Evolutionary conservation across 2,329 filamentous ascomycete species (phyloP).

Genomic region (Coniochaeta ligniaria): DNA sequence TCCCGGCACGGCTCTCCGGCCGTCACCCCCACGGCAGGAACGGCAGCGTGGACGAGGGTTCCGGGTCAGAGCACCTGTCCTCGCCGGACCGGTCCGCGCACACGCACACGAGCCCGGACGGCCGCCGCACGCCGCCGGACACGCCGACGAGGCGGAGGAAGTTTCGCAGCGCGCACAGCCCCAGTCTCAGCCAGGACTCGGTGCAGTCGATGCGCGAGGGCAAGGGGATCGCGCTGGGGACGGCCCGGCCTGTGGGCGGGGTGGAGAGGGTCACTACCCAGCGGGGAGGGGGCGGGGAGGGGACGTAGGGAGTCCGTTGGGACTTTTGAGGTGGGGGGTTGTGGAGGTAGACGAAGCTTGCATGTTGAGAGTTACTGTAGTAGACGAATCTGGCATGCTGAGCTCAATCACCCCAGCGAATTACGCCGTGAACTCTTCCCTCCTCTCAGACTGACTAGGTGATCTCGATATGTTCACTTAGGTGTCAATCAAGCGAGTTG

Average conservation of each 20-base stretch:
- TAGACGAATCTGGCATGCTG: too few species aligned
- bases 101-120: background rate
- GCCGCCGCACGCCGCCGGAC: background rate
- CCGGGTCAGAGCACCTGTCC: background rate
- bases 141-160: constrained; percentile 3
- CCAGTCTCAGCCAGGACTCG: constrained; percentile 31
- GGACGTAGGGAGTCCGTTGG: background rate
- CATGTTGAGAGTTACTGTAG: too few species aligned
- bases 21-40: background rate
- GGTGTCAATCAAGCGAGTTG: too few species aligned
- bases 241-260: constrained; percentile 25
- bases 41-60: background rate
- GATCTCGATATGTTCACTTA: too few species aligned
- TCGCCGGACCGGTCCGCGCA: background rate
- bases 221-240: constrained; percentile 32
- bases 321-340: too few species aligned
- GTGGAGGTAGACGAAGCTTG: too few species aligned
- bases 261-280: constrained; percentile 19
- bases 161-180: constrained; percentile 11
- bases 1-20: background rate
- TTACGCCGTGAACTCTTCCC: too few species aligned
- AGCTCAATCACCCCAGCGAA: too few species aligned
- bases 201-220: constrained; percentile 20
- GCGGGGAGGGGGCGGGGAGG: background rate
- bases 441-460: too few species aligned